Percentiles rank a stretch among this genome's conserved stretches.
These are phyloP conservation scores for Aspergillus quadricinctus DNA, from an alignment of 2,329 filamentous ascomycete genomes.

Conservation along the genomic window DNA sequence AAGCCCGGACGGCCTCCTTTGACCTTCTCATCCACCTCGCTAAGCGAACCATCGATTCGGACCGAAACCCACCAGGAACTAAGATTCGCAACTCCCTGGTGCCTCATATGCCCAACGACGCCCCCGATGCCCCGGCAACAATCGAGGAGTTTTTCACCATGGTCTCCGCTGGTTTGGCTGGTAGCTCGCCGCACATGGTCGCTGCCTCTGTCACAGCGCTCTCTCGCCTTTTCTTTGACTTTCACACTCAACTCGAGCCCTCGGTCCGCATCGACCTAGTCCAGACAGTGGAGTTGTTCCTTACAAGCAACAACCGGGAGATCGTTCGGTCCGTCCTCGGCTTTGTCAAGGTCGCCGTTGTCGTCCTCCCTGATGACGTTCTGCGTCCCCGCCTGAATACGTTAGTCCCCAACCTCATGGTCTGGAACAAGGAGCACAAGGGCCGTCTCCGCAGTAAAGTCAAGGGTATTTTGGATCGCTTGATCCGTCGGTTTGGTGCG, in stretches of 20 bases:
- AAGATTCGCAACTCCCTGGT: conserved; percentile 88
- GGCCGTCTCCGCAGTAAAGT: conserved; percentile 95
- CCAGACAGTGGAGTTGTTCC: conserved; percentile 91
- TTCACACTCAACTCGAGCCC: conserved; percentile 64
- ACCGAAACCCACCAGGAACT: conserved; percentile 48
- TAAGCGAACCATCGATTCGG: conserved; percentile 69
- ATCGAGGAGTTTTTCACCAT: conserved; percentile 98
- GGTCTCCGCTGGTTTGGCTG: conserved; percentile 92
- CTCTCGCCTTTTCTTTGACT: conserved; percentile 89
- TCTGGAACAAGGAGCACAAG: conserved; percentile 98
- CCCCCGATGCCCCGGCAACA: conserved; percentile 70
- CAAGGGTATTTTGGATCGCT: conserved; percentile 93
- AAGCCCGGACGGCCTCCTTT: conserved; percentile 83
- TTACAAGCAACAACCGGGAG: conserved; percentile 93
- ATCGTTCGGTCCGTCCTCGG: conserved; percentile 92
- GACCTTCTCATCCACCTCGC: conserved; percentile 86
- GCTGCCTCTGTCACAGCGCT: conserved; percentile 94
- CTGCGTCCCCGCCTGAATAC: conserved; percentile 72
- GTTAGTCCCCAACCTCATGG: conserved; percentile 83
- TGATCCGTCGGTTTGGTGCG: conserved; percentile 86
- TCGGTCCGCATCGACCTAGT: conserved; percentile 78
- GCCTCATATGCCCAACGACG: conserved; percentile 77
- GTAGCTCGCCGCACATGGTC: conserved; percentile 93
- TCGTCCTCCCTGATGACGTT: conserved; percentile 73
- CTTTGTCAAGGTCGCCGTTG: conserved; percentile 93